These are phyloP conservation scores for Calonectria leucothoes DNA, from an alignment of 2,329 filamentous ascomycete genomes.

Conservation along the genomic window DNA sequence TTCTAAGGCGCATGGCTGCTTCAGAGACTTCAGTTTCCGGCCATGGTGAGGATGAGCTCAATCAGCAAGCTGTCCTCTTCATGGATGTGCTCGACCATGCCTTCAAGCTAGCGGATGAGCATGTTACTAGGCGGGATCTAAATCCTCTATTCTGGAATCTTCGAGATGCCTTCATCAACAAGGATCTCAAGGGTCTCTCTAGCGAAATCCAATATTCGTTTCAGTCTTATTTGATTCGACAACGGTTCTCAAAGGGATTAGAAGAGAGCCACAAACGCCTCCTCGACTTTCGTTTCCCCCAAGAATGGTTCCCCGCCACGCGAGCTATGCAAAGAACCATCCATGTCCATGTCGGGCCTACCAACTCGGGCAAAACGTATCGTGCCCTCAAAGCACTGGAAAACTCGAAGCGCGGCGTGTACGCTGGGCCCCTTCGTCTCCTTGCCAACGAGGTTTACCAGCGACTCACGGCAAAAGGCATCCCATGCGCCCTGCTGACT, in stretches of 20 bases:
- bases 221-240: constrained; percentile 71
- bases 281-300: constrained; percentile 87
- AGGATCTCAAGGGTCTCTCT: constrained; percentile 62
- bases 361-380: constrained; percentile 98
- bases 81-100: constrained; percentile 56
- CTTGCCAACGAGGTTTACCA: constrained; percentile 95
- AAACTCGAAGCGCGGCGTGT: constrained; percentile 80
- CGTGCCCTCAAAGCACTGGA: constrained; percentile 89
- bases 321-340: constrained; percentile 83
- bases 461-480: constrained; percentile 83
- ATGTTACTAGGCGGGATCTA: constrained; percentile 50
- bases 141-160: constrained; percentile 70
- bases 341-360: constrained; percentile 94
- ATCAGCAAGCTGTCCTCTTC: constrained; percentile 59
- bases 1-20: constrained; percentile 45
- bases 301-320: constrained; percentile 92
- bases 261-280: constrained; percentile 71
- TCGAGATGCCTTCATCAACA: constrained; percentile 68
- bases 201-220: constrained; percentile 76
- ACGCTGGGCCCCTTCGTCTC: constrained; percentile 88
- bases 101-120: constrained; percentile 56
- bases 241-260: constrained; percentile 66
- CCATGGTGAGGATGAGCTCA: constrained; percentile 53
- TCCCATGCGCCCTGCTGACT: constrained; percentile 83
- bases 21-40: constrained; percentile 39